Base-by-base conservation (phyloP, 1,284 basidiomycete genomes). In the Leccinum solheimii region DNA sequence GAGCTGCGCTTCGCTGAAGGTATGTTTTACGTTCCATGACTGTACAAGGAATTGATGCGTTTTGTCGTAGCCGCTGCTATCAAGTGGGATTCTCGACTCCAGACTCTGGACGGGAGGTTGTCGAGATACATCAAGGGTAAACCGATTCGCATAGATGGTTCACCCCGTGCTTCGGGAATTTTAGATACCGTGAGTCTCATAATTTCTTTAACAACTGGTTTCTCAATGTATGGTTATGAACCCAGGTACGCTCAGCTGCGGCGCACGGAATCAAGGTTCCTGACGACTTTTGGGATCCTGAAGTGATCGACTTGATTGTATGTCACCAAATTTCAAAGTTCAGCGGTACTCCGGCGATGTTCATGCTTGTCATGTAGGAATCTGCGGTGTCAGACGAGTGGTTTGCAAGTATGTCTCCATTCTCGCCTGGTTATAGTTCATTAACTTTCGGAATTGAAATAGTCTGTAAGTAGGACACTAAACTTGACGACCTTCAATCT, bases 121-220 rank as follows among this genome's bases (percentile, higher is more conserved):
- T 86, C 87, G 1, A 88, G 86, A 66, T 91, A 91, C 65, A 79
- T 90, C 30, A 81, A 83, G n/a, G 89, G 87, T 0, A 84, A 83
- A 48, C 86, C 88, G 3, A 77, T 92, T 11, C 83, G 90, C 16
- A 76, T 94, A 3, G 90, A 94, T 64, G 90, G 91, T 1, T 86
- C 84, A 66, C 92, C 92, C 3, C 78, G 90, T 62, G 86, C 89
- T 6, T 91, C 87, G 16, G 92, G 91, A 5, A 81, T 94, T n/a
- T 76, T 94, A 65, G 92, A 94, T 72, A 93, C 91, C 0, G 86
- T 88, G 62, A 54, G 64, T 32, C n/a, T 30, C 19, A 54, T 26
- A 13, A 43, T 11, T 34, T 8, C 21, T 34, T 36, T 8, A n/a
- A 5, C 48, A 23, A 19, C 34, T 11, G 7, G 36, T 56, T 36